phyloP scores from a whole-genome alignment of 768 basidiomycete species.

The Calocybe gangraenosa region DNA sequence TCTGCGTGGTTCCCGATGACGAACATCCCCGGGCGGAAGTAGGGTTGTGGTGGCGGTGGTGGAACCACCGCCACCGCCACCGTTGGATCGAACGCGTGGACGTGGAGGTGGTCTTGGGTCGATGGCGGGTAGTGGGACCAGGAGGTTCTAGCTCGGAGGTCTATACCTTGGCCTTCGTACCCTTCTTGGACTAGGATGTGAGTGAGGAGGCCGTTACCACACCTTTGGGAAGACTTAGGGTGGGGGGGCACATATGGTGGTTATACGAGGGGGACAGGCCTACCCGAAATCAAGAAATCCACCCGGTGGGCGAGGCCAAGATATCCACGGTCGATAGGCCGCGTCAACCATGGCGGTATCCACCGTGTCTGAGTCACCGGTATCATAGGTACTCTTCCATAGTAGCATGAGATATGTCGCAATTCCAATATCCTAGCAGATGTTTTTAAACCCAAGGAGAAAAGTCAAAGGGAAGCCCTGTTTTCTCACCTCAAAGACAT shows the following conservation, averaged over 20 bases:
- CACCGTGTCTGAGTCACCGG: background rate
- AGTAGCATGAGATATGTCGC: conserved; percentile 90
- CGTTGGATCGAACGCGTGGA: conserved; percentile 70
- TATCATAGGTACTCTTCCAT: conserved; percentile 72
- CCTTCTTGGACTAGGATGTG: conserved; percentile 85
- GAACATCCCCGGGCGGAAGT: conserved; percentile 51
- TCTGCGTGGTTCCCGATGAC: conserved; percentile 95
- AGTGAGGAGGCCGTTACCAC: conserved; percentile 90
- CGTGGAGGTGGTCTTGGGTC: conserved; percentile 59
- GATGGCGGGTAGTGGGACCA: conserved; percentile 73
- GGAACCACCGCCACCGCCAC: conserved; percentile 1
- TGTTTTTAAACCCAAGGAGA: background rate
- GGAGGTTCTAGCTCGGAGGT: conserved; percentile 79
- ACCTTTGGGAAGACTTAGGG: conserved; percentile 37
- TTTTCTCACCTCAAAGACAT: conserved; percentile 75
- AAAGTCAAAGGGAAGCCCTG: background rate
- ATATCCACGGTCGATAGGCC: conserved; percentile 48
- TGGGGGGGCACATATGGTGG: background rate
- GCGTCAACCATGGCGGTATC: conserved; percentile 7
- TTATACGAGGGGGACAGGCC: conserved; percentile 13
- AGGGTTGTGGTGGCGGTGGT: conserved; percentile 10
- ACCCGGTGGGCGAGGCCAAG: conserved; percentile 74
- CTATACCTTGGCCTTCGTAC: conserved; percentile 80
- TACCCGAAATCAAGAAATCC: conserved; percentile 92
- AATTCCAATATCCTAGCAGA: conserved; percentile 82